Conservation (phyloP, 441 rosid species). For the Populus hybrid region DNA sequence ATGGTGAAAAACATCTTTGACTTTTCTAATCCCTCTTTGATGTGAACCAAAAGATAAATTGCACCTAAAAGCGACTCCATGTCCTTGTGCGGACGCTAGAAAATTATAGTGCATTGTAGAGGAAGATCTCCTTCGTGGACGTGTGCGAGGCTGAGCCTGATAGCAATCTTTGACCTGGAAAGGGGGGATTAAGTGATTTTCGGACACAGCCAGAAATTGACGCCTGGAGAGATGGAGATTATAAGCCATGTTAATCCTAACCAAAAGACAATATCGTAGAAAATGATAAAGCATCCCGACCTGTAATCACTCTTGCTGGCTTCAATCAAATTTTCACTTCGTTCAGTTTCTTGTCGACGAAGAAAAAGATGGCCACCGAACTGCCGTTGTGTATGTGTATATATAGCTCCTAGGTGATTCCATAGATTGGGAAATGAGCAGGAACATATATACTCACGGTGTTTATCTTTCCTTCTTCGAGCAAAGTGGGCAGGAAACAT, state of each 20-base stretch:
- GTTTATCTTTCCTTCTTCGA: neutral
- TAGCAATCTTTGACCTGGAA: conserved; percentile 14
- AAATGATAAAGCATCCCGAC: neutral
- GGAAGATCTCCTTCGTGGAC: neutral
- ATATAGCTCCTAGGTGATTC: too few relatives aligned
- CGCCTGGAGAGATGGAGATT: too few relatives aligned
- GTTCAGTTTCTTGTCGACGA: neutral
- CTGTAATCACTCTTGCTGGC: neutral
- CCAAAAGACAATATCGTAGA: neutral
- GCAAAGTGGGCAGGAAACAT: too few relatives aligned
- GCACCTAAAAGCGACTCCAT: conserved; percentile 33
- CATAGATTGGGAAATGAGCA: too few relatives aligned
- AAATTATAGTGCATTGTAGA: neutral
- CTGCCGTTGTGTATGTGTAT: neutral
- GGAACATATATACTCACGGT: too few relatives aligned
- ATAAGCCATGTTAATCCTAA: neutral
- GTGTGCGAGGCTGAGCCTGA: conserved; percentile 5
- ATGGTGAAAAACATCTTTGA: conserved; percentile 15
- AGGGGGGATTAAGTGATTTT: neutral
- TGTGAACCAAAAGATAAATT: conserved; percentile 15
- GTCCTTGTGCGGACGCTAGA: conserved; percentile 30
- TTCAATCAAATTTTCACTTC: neutral
- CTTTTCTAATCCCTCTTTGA: conserved; percentile 22
- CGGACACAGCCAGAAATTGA: too few relatives aligned
- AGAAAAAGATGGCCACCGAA: neutral